phyloP scores from a whole-genome alignment of 108 stramenopile genomes.

The Nitzschia sp. region DNA sequence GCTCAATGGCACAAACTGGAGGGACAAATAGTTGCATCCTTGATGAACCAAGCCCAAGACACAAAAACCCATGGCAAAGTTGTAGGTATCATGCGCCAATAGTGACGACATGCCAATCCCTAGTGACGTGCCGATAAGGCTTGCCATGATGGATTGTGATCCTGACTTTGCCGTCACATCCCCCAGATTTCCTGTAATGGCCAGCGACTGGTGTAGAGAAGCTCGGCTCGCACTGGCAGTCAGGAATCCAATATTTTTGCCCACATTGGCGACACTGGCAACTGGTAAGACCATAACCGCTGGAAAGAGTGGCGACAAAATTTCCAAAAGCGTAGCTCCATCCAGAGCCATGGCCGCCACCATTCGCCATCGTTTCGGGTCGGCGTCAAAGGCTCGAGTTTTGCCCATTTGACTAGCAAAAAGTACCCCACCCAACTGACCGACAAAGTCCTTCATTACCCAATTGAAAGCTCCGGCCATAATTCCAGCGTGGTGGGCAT shows the following conservation, averaged over 20 bases:
- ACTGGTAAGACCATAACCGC: conserved; percentile 74
- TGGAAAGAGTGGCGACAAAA: conserved; percentile 81
- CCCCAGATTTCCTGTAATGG: conserved; percentile 83
- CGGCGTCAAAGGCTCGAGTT: conserved; percentile 73
- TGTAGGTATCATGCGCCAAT: conserved; percentile 39
- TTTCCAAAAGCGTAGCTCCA: conserved; percentile 83
- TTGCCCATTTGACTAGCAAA: conserved; percentile 88
- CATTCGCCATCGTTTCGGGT: conserved; percentile 93
- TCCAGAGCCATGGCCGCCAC: conserved; percentile 86
- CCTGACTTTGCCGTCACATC: conserved; percentile 98
- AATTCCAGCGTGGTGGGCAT: conserved; percentile 63
- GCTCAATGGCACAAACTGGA: conserved; percentile 69
- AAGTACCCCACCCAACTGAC: conserved; percentile 91
- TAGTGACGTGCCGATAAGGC: conserved; percentile 83
- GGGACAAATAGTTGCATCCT: conserved; percentile 73
- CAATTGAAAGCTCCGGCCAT: conserved; percentile 97
- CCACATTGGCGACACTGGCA: conserved; percentile 94
- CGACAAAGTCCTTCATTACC: conserved; percentile 96
- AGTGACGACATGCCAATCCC: conserved; percentile 84
- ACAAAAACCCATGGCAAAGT: conserved; percentile 53
- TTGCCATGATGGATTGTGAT: conserved; percentile 89
- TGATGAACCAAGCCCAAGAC: conserved; percentile 74
- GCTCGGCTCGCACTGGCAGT: conserved; percentile 94
- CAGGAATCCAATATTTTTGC: conserved; percentile 95
- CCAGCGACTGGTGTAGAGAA: conserved; percentile 87